These are phyloP conservation scores for Metschnikowia rubicola DNA, from an alignment of 805 yeast genomes.

Conservation along the genomic window DNA sequence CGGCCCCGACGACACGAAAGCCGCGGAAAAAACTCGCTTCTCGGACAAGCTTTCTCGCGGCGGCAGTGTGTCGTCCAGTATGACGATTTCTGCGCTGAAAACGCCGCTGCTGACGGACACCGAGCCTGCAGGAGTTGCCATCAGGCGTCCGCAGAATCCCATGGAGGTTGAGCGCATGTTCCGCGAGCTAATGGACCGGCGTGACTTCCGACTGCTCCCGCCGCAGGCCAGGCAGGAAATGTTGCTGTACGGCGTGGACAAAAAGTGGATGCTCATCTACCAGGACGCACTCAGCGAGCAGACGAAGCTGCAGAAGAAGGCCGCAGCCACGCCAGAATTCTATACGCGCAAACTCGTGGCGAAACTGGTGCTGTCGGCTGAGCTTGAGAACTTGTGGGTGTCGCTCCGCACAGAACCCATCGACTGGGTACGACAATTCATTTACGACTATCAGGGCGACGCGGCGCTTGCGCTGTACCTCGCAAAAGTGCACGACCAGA, in stretches of 20 bases:
- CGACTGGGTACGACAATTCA: constrained; percentile 75
- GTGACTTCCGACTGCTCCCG: constrained; percentile 73
- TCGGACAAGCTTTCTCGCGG: constrained; percentile 6
- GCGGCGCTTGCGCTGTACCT: constrained; percentile 64
- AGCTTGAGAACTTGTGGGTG: constrained; percentile 83
- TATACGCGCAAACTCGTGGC: constrained; percentile 74
- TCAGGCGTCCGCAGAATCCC: constrained; percentile 67
- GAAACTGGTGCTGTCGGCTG: constrained; percentile 61
- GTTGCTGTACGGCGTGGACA: constrained; percentile 67
- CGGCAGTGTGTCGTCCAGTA: not conserved
- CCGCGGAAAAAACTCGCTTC: constrained; percentile 1
- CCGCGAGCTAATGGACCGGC: constrained; percentile 72
- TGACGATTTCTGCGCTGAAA: constrained; percentile 1
- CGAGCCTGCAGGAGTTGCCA: constrained; percentile 12
- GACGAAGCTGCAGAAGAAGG: constrained; percentile 45
- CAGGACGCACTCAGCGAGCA: constrained; percentile 81
- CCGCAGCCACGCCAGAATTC: constrained; percentile 57
- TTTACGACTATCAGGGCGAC: constrained; percentile 74
- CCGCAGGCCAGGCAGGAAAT: constrained; percentile 72
- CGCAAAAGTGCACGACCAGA: constrained; percentile 48
- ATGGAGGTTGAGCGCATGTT: constrained; percentile 71
- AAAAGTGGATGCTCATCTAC: constrained; percentile 87
- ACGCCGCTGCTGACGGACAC: constrained; percentile 6
- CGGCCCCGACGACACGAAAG: constrained; percentile 7
- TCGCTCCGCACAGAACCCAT: constrained; percentile 85